phyloP scores from a whole-genome alignment of 371 early-diverging fungal genomes.

The Capillidium heterosporum region DNA sequence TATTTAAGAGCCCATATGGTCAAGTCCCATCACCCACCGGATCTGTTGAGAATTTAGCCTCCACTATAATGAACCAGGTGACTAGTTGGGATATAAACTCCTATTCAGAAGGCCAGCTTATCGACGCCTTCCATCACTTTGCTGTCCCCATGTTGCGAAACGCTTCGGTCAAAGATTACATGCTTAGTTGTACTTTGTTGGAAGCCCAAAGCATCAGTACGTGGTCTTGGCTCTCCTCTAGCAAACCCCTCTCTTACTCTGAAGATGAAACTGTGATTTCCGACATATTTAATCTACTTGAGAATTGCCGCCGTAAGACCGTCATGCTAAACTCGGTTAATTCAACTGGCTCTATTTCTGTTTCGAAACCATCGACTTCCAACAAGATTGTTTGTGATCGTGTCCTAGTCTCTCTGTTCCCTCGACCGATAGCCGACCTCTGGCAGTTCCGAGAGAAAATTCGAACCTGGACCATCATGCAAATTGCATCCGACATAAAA shows the following conservation, averaged over 20 bases:
- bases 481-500: conserved; percentile 29
- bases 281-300: conserved; percentile 42
- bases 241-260: conserved; percentile 16
- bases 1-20: not conserved
- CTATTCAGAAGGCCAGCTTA: not conserved
- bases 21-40: not conserved
- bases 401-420: conserved; percentile 30
- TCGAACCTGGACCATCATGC: conserved; percentile 49
- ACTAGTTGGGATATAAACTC: not conserved
- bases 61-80: not conserved
- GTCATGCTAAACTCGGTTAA: not conserved
- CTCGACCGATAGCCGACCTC: conserved; percentile 44
- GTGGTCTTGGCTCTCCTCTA: conserved; percentile 40
- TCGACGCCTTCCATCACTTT: conserved; percentile 13
- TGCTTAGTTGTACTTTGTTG: conserved; percentile 41
- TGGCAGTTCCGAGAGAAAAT: conserved; percentile 49
- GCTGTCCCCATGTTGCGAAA: conserved; percentile 24
- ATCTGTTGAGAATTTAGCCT: not conserved
- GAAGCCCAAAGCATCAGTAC: conserved; percentile 46
- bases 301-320: conserved; percentile 10
- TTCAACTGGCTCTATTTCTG: not conserved
- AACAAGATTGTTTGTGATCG: conserved; percentile 13
- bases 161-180: conserved; percentile 51
- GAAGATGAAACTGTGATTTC: conserved; percentile 41
- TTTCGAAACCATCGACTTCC: not conserved